Percentiles rank a stretch among this genome's conserved stretches.
phyloP scores from a whole-genome alignment of 331 rosid genomes.

The Quercus phellos region DNA sequence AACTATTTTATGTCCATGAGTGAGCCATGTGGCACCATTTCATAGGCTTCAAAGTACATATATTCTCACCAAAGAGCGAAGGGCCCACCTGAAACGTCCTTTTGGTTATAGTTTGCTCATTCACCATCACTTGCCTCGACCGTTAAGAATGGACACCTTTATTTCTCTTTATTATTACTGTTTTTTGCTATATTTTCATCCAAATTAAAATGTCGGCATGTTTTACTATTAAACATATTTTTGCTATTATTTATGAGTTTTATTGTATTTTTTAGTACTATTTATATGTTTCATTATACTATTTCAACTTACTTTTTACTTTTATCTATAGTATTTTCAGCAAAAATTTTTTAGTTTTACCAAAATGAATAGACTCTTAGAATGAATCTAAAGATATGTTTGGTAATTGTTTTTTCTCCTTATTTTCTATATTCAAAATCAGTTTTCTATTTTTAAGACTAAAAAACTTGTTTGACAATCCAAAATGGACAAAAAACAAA shows the following conservation, averaged over 20 bases:
- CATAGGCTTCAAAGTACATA: conserved; percentile 10
- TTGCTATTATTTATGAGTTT: too few relatives aligned
- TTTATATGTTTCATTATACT: rapidly evolving
- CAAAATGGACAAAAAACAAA: too few relatives aligned
- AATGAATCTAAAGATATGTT: too few relatives aligned
- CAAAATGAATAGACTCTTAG: too few relatives aligned
- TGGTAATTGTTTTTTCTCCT: too few relatives aligned
- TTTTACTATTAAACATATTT: too few relatives aligned
- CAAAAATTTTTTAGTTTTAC: rapidly evolving
- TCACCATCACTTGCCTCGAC: not conserved
- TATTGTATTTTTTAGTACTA: rapidly evolving
- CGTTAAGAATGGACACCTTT: not conserved
- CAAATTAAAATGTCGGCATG: too few relatives aligned
- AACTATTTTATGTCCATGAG: conserved; percentile 24
- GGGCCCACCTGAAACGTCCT: conserved; percentile 24
- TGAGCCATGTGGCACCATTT: conserved; percentile 39
- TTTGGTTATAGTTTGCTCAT: not conserved
- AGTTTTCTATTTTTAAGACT: too few relatives aligned
- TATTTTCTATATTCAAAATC: too few relatives aligned
- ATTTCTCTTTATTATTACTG: not conserved
- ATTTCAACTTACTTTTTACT: too few relatives aligned
- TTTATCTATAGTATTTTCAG: rapidly evolving
- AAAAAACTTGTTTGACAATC: too few relatives aligned
- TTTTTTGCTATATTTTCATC: too few relatives aligned
- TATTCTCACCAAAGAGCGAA: conserved; percentile 2